A percentile compares a stretch with the other conserved stretches of the same genome.
These are phyloP conservation scores for Ascochyta viciae-villosae DNA, from an alignment of 2,329 filamentous ascomycete species.

Conservation along the genomic window DNA sequence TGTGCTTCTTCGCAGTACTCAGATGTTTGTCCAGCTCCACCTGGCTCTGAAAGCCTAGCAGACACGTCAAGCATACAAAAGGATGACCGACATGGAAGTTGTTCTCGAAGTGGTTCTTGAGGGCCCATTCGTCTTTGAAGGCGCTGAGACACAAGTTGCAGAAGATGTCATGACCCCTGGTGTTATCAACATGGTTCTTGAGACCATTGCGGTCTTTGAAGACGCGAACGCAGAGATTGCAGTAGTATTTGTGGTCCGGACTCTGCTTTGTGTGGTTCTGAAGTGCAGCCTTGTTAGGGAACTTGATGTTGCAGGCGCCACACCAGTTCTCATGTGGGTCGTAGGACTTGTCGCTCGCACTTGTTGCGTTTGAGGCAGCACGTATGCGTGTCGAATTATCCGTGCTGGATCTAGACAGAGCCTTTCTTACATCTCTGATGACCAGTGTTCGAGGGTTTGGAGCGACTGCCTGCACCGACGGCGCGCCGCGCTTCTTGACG, in stretches of 20 bases:
- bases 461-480: background rate
- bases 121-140: conserved; percentile 42
- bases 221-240: conserved; percentile 45
- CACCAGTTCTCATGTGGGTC: conserved; percentile 42
- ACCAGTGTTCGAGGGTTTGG: conserved; percentile 12
- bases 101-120: conserved; percentile 46
- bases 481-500: conserved; percentile 30
- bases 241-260: conserved; percentile 40
- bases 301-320: conserved; percentile 37
- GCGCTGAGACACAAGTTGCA: conserved; percentile 46
- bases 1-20: conserved; percentile 35
- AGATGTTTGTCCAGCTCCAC: conserved; percentile 35
- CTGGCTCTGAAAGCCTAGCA: conserved; percentile 34
- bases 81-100: conserved; percentile 38
- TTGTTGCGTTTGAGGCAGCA: conserved; percentile 15
- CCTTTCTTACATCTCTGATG: conserved; percentile 19
- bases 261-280: conserved; percentile 36
- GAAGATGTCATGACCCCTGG: conserved; percentile 33
- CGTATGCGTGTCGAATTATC: conserved; percentile 11
- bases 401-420: background rate
- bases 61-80: conserved; percentile 38
- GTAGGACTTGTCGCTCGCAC: conserved; percentile 18
- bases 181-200: conserved; percentile 45
- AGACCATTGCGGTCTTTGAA: conserved; percentile 46
- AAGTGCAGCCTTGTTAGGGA: conserved; percentile 32